Evolutionary conservation across 2,329 filamentous ascomycete genomes (phyloP), one percentile per base, ranked within the genome.

Genomic region (Rhynchosporium agropyri): DNA sequence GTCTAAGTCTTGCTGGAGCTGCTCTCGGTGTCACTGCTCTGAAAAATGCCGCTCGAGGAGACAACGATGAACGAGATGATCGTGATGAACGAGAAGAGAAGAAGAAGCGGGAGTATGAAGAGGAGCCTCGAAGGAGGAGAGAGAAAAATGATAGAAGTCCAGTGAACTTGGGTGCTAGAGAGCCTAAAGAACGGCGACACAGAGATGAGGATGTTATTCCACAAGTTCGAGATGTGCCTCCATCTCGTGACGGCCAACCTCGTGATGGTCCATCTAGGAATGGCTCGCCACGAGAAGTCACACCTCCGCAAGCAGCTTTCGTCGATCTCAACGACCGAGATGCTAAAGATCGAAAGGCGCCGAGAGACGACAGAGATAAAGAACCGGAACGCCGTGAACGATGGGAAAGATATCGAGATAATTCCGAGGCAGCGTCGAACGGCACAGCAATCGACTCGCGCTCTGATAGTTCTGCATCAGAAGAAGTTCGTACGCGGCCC

Each of bases 301-400:
- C 53, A 13, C 65, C 67, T n/a, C 58, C 67, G 31, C 57, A 69
- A 28, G 54, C 59, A 29, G 45, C 54, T 3, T 59, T 63, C 29
- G 45, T 69, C 26, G 69, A 73, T 63, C 65, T 62, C 71, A 77
- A 31, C 71, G 74, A 53, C 67, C 76, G 78, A 36, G 29, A 77
- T n/a, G 78, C 83, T 79, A 51, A 84, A 65, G 84, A 87, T 46
- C 72, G 76, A 0, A 73, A 77, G 15, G n/a, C 36, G 20, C 74
- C 78, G 6, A 77, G 62, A 33, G 66, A 68, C 49, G 69, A 70
- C 10, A 61, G 66, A 45, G 55, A 67, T 45, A 65, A 12, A 53
- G 68, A 64, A 12, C 9, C 43, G 8, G 63, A 66, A 6, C 62
- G 55, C 33, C 63, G 64, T 20, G 63, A 66, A 4, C 62, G 55